A percentile compares a stretch with the other conserved stretches of the same genome.
Evolutionary conservation across 2,329 filamentous ascomycete species (phyloP).

Genomic region (Sarocladiaceae sp.): DNA sequence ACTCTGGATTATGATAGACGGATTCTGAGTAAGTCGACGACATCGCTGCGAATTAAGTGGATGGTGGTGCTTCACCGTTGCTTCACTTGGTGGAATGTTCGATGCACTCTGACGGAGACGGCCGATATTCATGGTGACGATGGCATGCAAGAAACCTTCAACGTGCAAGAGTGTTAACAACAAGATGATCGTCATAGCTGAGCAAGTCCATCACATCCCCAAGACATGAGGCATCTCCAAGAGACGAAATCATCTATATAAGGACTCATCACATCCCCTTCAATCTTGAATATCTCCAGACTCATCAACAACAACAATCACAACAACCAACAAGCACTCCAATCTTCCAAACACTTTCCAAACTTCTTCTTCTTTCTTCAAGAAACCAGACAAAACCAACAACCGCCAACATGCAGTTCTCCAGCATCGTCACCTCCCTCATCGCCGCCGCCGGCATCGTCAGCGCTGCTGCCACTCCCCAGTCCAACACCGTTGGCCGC

Average conservation of each 20-base stretch:
- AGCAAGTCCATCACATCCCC: no score
- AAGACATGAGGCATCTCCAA: neutral
- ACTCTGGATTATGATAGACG: neutral
- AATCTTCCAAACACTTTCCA: neutral
- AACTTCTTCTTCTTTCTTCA: neutral
- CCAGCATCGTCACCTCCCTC: slow-evolving; percentile 7
- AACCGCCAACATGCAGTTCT: slow-evolving; percentile 6
- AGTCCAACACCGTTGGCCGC: neutral
- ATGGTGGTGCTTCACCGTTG: neutral
- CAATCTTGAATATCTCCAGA: neutral
- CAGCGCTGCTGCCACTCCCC: slow-evolving; percentile 3
- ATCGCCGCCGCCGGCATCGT: slow-evolving; percentile 3
- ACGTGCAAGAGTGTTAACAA: neutral
- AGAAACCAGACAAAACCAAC: neutral
- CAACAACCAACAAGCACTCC: neutral
- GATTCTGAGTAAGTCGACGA: neutral
- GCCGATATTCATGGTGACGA: neutral
- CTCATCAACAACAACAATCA: neutral
- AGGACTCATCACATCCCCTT: neutral
- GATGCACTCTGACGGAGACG: neutral
- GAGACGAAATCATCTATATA: neutral
- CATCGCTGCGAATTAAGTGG: neutral
- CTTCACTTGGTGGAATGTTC: neutral
- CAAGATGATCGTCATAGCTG: no score
- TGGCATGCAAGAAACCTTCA: neutral